These are phyloP conservation scores for Salicornia ramosissima DNA, from an alignment of 148 eudicot genomes.

Conservation along the genomic window DNA sequence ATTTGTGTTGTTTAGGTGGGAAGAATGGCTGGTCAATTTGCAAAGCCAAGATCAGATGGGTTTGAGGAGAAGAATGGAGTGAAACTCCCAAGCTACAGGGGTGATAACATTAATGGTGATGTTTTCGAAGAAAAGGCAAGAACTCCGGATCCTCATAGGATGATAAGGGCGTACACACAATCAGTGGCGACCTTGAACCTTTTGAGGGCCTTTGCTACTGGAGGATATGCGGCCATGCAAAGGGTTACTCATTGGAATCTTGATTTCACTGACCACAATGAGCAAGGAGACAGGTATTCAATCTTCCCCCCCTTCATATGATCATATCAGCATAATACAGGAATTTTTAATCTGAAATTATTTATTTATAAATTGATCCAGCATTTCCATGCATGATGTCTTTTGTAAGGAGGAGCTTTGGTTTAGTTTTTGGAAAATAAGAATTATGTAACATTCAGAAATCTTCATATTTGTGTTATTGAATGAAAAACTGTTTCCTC, in stretches of 20 bases:
- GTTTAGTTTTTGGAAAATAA: neutral
- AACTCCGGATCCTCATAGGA: slow-evolving; percentile 62
- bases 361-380: no score
- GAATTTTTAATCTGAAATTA: no score
- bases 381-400: no score
- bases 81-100: slow-evolving; percentile 68
- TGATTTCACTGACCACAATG: slow-evolving; percentile 62
- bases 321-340: no score
- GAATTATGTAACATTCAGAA: neutral
- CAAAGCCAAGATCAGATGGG: slow-evolving; percentile 64
- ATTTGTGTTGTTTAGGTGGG: slow-evolving; percentile 41
- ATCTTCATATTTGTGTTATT: neutral
- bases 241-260: slow-evolving; percentile 69
- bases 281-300: slow-evolving; percentile 67
- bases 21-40: slow-evolving; percentile 81
- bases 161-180: slow-evolving; percentile 68
- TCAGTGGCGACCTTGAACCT: slow-evolving; percentile 71
- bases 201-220: slow-evolving; percentile 72
- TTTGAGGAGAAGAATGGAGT: slow-evolving; percentile 75
- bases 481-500: neutral
- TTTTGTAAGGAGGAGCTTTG: neutral
- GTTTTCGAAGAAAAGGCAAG: slow-evolving; percentile 59
- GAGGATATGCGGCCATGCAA: slow-evolving; percentile 84
- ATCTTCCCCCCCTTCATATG: neutral
- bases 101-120: slow-evolving; percentile 69